phyloP scores from a whole-genome alignment of 306 rosid genomes.

The Vigna radiata region DNA sequence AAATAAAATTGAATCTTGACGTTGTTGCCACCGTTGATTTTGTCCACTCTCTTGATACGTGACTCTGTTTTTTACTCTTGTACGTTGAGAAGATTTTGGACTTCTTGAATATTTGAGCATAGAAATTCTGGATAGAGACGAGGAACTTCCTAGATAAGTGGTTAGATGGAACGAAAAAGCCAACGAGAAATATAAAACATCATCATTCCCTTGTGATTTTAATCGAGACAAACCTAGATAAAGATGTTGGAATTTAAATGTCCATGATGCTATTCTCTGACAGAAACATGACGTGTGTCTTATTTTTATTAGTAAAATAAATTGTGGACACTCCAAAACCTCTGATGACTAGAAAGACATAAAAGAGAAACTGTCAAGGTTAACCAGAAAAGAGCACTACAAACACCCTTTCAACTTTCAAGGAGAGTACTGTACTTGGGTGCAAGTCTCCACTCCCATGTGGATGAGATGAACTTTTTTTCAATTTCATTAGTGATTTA shows the following conservation, averaged over 20 bases:
- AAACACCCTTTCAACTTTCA: background rate
- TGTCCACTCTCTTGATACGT: background rate
- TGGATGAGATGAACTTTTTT: background rate
- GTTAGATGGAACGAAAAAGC: background rate
- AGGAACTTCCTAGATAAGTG: background rate
- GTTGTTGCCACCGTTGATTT: background rate
- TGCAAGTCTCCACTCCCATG: background rate
- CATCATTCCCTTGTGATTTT: background rate
- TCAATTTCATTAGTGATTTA: conserved; percentile 18
- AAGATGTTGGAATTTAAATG: background rate
- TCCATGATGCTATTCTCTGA: background rate
- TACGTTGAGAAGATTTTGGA: background rate
- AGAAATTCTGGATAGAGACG: background rate
- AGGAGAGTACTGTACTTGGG: background rate
- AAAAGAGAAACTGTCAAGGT: background rate
- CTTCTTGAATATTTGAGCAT: background rate
- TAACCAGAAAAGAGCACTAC: background rate
- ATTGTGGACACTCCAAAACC: no score
- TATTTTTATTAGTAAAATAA: background rate
- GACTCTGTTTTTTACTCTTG: background rate
- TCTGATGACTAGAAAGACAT: no score
- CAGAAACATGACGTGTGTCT: background rate
- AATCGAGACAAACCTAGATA: conserved; percentile 13
- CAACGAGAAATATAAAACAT: background rate
- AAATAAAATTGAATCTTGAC: conserved; percentile 31